These are phyloP conservation scores for Lentinus tigrinus DNA, from an alignment of 768 basidiomycete genomes.

Conservation along the genomic window DNA sequence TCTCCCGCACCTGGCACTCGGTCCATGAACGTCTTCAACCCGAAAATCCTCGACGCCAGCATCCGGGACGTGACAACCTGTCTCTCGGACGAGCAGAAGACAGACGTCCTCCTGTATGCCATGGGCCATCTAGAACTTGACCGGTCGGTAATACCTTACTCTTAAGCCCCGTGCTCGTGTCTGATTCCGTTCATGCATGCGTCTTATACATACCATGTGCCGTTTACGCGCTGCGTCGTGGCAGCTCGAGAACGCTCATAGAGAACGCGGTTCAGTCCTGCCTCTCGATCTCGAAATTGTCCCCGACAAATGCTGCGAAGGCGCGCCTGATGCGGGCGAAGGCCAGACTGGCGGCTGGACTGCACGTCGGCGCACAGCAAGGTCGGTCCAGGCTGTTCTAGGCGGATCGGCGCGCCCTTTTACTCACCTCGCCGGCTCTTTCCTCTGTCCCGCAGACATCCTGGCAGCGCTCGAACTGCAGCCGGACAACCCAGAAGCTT, in stretches of 20 bases:
- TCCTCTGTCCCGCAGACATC: conserved; percentile 45
- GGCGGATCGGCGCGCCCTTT: conserved; percentile 14
- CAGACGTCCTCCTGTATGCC: conserved; percentile 72
- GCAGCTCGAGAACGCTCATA: conserved; percentile 57
- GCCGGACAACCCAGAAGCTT: conserved; percentile 70
- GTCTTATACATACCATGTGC: conserved; percentile 3
- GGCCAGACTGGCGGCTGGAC: conserved; percentile 59
- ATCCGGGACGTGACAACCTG: conserved; percentile 63
- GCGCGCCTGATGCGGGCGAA: conserved; percentile 69
- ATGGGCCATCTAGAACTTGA: conserved; percentile 77
- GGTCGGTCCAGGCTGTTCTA: conserved; percentile 39
- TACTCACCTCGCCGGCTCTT: conserved; percentile 3
- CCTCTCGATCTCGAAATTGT: conserved; percentile 53
- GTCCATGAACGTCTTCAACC: conserved; percentile 68
- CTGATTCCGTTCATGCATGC: conserved; percentile 1
- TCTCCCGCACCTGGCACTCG: background rate
- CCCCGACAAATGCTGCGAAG: conserved; percentile 50
- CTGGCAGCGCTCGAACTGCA: conserved; percentile 60
- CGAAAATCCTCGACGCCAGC: conserved; percentile 74
- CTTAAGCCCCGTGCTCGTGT: conserved; percentile 9
- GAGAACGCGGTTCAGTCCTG: conserved; percentile 77
- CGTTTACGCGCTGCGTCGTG: conserved; percentile 11
- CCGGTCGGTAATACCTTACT: conserved; percentile 41
- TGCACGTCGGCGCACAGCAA: conserved; percentile 62
- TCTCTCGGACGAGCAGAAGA: conserved; percentile 65